phyloP scores from a whole-genome alignment of 1,284 basidiomycete genomes.

The Pseudozyma thailandica region DNA sequence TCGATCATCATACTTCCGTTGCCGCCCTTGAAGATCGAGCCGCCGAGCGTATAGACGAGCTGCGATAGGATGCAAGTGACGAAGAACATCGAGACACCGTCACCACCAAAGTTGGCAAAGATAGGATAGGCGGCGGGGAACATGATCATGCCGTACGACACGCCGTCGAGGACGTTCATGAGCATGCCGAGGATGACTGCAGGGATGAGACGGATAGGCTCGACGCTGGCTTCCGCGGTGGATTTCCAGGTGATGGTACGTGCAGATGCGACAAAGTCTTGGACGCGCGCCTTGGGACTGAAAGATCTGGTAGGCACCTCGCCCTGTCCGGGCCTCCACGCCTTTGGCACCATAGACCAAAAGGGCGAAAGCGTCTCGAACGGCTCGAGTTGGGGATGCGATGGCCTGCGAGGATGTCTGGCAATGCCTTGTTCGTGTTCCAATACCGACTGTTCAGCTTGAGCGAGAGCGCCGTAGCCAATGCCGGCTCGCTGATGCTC shows the following conservation, averaged over 20 bases:
- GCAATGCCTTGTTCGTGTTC: constrained; percentile 22
- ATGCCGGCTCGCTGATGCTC: constrained; percentile 43
- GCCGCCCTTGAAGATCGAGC: constrained; percentile 79
- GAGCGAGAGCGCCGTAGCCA: constrained; percentile 58
- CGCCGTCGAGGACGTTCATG: constrained; percentile 91
- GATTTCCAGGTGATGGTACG: constrained; percentile 54
- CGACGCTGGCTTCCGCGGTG: constrained; percentile 40
- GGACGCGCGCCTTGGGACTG: constrained; percentile 16
- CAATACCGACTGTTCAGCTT: constrained; percentile 46
- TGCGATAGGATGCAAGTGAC: constrained; percentile 78
- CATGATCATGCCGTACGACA: constrained; percentile 81
- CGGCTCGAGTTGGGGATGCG: constrained; percentile 31
- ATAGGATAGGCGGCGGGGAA: constrained; percentile 80
- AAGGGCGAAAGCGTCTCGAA: constrained; percentile 30
- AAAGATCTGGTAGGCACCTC: constrained; percentile 10
- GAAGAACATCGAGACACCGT: constrained; percentile 83
- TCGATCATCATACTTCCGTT: constrained; percentile 99
- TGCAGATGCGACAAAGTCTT: constrained; percentile 16
- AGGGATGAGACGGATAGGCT: constrained; percentile 71
- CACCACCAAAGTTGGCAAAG: constrained; percentile 83
- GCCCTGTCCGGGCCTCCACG: constrained; percentile 40
- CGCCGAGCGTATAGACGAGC: constrained; percentile 83
- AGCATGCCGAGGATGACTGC: constrained; percentile 86
- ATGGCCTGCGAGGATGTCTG: constrained; percentile 19
- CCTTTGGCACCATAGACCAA: constrained; percentile 36